These are phyloP conservation scores for Vigna reflexopilosa DNA, from an alignment of 306 rosid species.

Conservation along the genomic window DNA sequence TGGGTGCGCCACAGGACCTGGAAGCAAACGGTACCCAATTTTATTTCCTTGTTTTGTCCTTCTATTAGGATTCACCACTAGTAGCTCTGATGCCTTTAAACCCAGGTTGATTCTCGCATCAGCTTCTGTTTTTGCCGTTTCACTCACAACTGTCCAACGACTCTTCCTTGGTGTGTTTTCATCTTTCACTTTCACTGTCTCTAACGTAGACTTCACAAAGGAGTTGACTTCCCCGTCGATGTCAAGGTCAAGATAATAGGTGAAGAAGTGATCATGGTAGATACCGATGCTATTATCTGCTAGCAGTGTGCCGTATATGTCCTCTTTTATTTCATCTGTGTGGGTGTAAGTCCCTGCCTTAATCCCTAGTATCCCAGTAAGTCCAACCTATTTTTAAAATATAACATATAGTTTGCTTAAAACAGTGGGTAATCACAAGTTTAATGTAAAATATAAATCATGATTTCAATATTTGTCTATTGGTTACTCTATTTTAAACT, in stretches of 20 bases:
- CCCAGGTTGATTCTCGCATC: conserved; percentile 56
- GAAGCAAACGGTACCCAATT: conserved; percentile 52
- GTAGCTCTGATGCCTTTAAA: conserved; percentile 46
- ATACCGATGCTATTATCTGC: conserved; percentile 59
- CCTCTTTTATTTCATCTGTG: conserved; percentile 50
- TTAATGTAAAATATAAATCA: background rate
- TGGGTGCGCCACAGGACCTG: conserved; percentile 41
- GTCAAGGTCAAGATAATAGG: conserved; percentile 65
- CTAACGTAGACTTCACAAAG: conserved; percentile 56
- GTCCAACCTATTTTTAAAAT: conserved; percentile 51
- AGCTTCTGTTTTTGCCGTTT: conserved; percentile 51
- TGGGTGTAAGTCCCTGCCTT: conserved; percentile 49
- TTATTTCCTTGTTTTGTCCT: conserved; percentile 57
- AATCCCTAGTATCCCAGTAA: conserved; percentile 53
- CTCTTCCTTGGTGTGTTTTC: conserved; percentile 52
- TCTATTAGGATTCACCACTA: conserved; percentile 55
- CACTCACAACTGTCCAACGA: conserved; percentile 47
- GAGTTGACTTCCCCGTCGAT: conserved; percentile 62
- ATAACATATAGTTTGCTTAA: background rate
- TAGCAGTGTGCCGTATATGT: conserved; percentile 55
- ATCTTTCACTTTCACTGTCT: conserved; percentile 37
- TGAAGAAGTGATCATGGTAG: conserved; percentile 66
- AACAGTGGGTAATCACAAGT: background rate
- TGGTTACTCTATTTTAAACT: too few species aligned
- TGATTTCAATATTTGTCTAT: too few species aligned